Percentiles rank a stretch among this genome's conserved stretches.
phyloP scores from a whole-genome alignment of 495 filamentous ascomycete species.

The Amphirosellinia nigrospora region DNA sequence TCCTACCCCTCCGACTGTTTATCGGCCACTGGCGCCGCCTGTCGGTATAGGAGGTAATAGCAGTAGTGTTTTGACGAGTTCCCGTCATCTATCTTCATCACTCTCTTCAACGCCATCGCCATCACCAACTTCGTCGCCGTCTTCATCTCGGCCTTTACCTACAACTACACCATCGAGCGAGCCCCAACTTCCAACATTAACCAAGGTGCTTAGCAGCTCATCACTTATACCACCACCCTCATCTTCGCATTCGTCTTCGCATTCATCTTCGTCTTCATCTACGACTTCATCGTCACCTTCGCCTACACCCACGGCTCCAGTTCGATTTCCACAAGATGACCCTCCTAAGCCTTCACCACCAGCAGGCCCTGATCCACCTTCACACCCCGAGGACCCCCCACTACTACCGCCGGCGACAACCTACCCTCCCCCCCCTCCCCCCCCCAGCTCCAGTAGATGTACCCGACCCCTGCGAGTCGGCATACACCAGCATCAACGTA shows the following conservation, averaged over 20 bases:
- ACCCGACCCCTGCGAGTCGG: conserved; percentile 21
- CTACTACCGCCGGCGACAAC: no score
- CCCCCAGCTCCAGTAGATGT: background rate
- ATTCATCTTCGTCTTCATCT: background rate
- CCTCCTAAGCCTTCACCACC: background rate
- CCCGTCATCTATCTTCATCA: background rate
- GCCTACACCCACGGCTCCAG: background rate
- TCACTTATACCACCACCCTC: background rate
- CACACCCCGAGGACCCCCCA: no score
- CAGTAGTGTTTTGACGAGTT: background rate
- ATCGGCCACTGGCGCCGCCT: background rate
- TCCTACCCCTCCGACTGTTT: background rate
- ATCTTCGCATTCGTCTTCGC: background rate
- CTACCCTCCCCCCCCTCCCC: background rate
- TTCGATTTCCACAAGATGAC: background rate
- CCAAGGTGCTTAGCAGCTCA: background rate
- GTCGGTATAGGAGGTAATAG: background rate
- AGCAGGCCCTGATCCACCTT: background rate
- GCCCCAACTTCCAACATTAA: background rate
- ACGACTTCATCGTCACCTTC: background rate
- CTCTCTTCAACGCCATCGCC: background rate
- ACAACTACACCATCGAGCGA: background rate
- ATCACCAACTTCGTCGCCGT: background rate
- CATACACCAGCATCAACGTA: conserved; percentile 32
- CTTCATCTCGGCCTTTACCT: background rate